phyloP scores from a whole-genome alignment of 108 stramenopile species.

The Skeletonema tropicum region DNA sequence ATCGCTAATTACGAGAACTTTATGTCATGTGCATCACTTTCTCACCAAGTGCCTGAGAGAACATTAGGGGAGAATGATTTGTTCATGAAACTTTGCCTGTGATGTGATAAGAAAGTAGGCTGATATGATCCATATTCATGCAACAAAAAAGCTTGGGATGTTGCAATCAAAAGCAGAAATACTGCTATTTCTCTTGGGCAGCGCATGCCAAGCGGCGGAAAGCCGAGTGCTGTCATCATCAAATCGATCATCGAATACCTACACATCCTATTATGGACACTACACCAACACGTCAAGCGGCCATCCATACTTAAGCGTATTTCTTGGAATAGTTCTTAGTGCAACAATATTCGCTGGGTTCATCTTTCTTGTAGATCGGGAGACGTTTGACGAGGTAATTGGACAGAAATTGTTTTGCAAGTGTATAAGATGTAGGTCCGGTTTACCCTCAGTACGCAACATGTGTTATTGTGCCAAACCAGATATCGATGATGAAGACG shows the following conservation, averaged over 20 bases:
- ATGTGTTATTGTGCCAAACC: not conserved
- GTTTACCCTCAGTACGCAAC: not conserved
- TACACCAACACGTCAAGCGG: not conserved
- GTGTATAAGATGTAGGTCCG: not conserved
- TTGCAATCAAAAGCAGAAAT: not conserved
- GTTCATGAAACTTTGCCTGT: too few relatives aligned
- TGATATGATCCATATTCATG: too few relatives aligned
- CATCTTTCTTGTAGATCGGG: not conserved
- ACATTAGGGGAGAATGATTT: too few relatives aligned
- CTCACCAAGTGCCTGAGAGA: too few relatives aligned
- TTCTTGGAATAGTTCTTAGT: not conserved
- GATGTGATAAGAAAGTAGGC: too few relatives aligned
- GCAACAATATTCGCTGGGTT: not conserved
- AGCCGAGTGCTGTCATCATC: not conserved
- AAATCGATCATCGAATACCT: not conserved
- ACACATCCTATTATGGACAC: not conserved
- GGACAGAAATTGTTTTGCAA: not conserved
- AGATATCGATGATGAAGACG: not conserved
- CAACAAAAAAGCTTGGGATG: not conserved
- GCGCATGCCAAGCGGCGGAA: not conserved
- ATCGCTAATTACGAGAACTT: too few relatives aligned
- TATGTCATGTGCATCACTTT: too few relatives aligned
- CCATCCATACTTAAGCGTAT: not conserved
- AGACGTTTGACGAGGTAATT: conserved; percentile 1
- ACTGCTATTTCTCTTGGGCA: not conserved